Base-by-base conservation (phyloP, 179 eudicot genomes). In the Kewa caespitosa region DNA sequence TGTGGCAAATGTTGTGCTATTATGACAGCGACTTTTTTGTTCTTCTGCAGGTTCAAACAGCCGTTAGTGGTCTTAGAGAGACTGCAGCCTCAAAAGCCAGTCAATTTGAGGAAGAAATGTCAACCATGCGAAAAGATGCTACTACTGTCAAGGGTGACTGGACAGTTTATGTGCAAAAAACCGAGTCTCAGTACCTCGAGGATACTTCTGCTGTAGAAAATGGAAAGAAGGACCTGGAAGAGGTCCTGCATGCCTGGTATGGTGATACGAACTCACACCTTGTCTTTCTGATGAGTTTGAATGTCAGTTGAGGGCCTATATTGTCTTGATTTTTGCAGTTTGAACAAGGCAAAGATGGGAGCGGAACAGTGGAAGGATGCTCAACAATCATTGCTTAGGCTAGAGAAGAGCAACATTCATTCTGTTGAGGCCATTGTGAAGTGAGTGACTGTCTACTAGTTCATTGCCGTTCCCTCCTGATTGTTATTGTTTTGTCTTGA, bases 301-400 rank as follows among this genome's bases (percentile, higher is more conserved):
- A 37, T 36, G 27, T 32, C 31, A 76, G 8, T 23, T 46, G 54
- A 70, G 37, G 31, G 39, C 27, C 36, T 34, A 20, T 36, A 46
- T 46, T 46, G 52, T 46, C 52, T 48, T 48, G 17, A 60, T 36
- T 14, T n/a, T 59, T 78, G 67, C 90, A 94, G 98, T 82, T 64
- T 88, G 88, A 78, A 80, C 48, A 87, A 94, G 86, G 90, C 91
- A 27, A 82, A 86, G 81, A 75, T 87, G 84, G 96, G 96, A 48
- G 86, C 90, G 52, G 87, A 85, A 65, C 96, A 94, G 67, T 94
- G 97, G 98, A 88, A 78, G 69, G 86, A 83, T 85, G 97, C 98
- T 71, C 92, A 93, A 77, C 83, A 84, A 73, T 93, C 94, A 2
- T 82, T 96, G 85, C 84, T 90, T 63, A 79, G 87, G 77, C 85